Conservation (phyloP, 176 grass and related monocot species). For the Elymus sibiricus region DNA sequence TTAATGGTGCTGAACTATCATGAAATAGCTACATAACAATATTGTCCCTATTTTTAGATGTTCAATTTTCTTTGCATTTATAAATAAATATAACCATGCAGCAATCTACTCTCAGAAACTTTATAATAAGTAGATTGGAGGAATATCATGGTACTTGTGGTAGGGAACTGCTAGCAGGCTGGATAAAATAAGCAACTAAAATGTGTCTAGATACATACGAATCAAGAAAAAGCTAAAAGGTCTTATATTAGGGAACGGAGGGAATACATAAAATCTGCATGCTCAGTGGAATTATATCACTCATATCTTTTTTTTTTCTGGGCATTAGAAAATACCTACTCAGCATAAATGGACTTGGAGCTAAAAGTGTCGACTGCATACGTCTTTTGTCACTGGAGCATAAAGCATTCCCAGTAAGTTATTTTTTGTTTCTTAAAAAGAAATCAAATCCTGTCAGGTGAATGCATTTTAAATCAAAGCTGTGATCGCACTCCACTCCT, state of each 20-base stretch:
- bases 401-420: conserved; percentile 58
- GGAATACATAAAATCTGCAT: conserved; percentile 5
- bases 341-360: conserved; percentile 44
- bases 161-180: conserved; percentile 8
- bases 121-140: not conserved
- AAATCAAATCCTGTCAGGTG: not conserved
- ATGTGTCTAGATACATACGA: conserved; percentile 14
- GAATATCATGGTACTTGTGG: not conserved
- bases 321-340: conserved; percentile 42
- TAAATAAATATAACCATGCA: not conserved
- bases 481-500: conserved; percentile 7
- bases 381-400: conserved; percentile 45
- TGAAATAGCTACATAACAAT: not conserved
- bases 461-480: conserved; percentile 9
- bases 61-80: conserved; percentile 9
- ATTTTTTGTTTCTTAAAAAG: not conserved
- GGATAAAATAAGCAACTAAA: conserved; percentile 13
- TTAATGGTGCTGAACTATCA: conserved; percentile 15
- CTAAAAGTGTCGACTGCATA: conserved; percentile 56
- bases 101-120: conserved; percentile 4
- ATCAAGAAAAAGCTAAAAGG: no score
- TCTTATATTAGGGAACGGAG: no score
- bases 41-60: not conserved
- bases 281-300: conserved; percentile 15
- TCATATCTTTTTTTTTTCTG: conserved; percentile 24